These are phyloP conservation scores for Actinomortierella wolfii DNA, from an alignment of 371 early-diverging fungal genomes.

Conservation along the genomic window DNA sequence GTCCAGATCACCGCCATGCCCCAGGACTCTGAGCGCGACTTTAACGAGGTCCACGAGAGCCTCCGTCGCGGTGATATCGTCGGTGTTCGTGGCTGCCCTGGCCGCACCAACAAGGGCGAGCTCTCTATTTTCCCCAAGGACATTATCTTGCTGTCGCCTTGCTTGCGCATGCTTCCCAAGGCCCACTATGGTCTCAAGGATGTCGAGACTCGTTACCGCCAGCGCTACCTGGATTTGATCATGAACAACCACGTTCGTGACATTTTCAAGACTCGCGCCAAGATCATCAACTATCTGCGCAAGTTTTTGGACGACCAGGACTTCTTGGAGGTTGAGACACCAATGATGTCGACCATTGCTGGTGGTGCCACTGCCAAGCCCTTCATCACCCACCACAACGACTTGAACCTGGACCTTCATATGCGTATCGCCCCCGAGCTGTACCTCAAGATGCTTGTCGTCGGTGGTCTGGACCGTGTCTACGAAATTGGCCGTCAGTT, in stretches of 20 bases:
- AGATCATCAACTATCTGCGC: constrained; percentile 95
- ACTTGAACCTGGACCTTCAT: constrained; percentile 97
- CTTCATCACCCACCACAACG: constrained; percentile 99
- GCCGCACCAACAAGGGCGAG: constrained; percentile 96
- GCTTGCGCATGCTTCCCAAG: constrained; percentile 97
- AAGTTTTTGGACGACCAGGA: constrained; percentile 92
- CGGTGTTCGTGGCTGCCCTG: constrained; percentile 94
- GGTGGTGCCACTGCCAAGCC: constrained; percentile 99
- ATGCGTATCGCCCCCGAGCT: constrained; percentile 99
- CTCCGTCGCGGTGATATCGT: constrained; percentile 98
- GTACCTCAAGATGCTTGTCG: constrained; percentile 96
- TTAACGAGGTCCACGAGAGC: constrained; percentile 77
- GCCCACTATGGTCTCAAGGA: constrained; percentile 97
- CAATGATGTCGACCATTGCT: constrained; percentile 99
- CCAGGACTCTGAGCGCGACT: constrained; percentile 82
- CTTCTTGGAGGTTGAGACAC: constrained; percentile 99
- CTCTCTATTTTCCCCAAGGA: constrained; percentile 94
- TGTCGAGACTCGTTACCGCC: constrained; percentile 96
- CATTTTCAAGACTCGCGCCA: constrained; percentile 91
- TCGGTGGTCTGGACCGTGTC: constrained; percentile 99
- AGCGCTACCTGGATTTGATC: constrained; percentile 99
- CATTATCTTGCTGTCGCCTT: constrained; percentile 91
- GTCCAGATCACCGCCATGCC: constrained; percentile 94
- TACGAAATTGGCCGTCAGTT: constrained; percentile 99
- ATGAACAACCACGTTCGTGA: constrained; percentile 97